Evolutionary conservation across 2,329 filamentous ascomycete species (phyloP).

Genomic region (Neofusicoccum ribis): DNA sequence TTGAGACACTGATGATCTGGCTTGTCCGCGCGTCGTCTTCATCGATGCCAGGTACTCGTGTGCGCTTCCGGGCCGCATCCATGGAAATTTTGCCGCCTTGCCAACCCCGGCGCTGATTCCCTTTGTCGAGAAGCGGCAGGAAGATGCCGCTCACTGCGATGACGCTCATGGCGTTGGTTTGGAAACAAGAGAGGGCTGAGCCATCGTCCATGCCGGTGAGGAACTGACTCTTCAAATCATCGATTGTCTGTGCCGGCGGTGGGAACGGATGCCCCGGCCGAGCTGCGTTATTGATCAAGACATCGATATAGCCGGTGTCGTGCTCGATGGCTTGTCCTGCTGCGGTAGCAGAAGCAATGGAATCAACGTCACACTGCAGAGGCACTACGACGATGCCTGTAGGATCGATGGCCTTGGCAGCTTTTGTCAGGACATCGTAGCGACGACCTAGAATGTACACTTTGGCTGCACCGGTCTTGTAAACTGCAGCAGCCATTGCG

Average conservation of each 20-base stretch:
- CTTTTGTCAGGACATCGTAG: constrained; percentile 41
- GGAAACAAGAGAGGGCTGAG: no score
- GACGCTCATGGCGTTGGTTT: constrained; percentile 45
- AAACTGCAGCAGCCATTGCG: constrained; percentile 42
- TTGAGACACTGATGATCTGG: constrained; percentile 50
- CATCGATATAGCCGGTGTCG: no score
- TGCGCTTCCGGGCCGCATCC: constrained; percentile 32
- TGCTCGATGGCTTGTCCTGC: no score
- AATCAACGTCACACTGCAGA: constrained; percentile 46
- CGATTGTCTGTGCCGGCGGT: no score
- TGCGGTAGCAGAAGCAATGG: constrained; percentile 9
- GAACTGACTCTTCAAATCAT: no score
- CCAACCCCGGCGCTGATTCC: constrained; percentile 46
- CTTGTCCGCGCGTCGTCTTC: constrained; percentile 40
- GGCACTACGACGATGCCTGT: constrained; percentile 36
- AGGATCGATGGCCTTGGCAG: constrained; percentile 35
- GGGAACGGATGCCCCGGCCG: no score
- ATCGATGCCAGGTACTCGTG: constrained; percentile 28
- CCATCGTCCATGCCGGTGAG: no score
- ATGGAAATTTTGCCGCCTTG: constrained; percentile 31
- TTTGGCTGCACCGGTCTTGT: constrained; percentile 41
- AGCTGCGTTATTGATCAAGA: no score
- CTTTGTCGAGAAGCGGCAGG: constrained; percentile 46
- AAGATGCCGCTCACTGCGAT: constrained; percentile 48
- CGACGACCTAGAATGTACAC: constrained; percentile 50